Evolutionary conservation across 116 monocot genomes (phyloP), one percentile per base, ranked within the genome.

Genomic region (Iris pallida): DNA sequence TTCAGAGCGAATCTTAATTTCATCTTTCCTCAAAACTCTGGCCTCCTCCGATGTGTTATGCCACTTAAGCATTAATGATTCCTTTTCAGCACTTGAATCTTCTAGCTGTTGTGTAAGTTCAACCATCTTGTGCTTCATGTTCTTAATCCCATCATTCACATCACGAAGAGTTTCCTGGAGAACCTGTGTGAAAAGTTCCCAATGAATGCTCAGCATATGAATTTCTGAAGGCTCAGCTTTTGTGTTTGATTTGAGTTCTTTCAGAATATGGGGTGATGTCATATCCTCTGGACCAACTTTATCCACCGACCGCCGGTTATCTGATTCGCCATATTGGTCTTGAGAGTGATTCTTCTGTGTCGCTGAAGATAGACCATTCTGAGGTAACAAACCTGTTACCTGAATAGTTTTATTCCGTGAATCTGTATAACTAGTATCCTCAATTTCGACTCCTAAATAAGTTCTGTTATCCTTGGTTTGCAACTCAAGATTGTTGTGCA

Each of bases 161-260:
- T n/a, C n/a, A n/a, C n/a, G n/a, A n/a, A n/a, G n/a, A n/a, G n/a
- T n/a, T n/a, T n/a, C n/a, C n/a, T n/a, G n/a, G n/a, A n/a, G n/a
- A n/a, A n/a, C n/a, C n/a, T n/a, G n/a, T n/a, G n/a, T n/a, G n/a
- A 82, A 88, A 69, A 93, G 56, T 62, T 90, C 78, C 75, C 71
- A 68, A 61, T 83, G 55, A n/a, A 88, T 47, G 62, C 73, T 84
- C 55, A 69, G 30, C 30, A 68, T 51, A 74, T 68, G 65, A 64
- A 88, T 58, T 53, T 89, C 84, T 72, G 69, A 75, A 72, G 88
- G 42, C 66, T 90, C 90, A 45, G 70, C 68, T 68, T 88, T 86
- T 57, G 60, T 59, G 11, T 53, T 42, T 63, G 58, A 16, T 56
- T 65, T 11, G 64, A 76, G 59, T n/a, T 78, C 53, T 56, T 76